Evolutionary conservation across 305 asterid species (phyloP).

Genomic region (Salvia sclarea): DNA sequence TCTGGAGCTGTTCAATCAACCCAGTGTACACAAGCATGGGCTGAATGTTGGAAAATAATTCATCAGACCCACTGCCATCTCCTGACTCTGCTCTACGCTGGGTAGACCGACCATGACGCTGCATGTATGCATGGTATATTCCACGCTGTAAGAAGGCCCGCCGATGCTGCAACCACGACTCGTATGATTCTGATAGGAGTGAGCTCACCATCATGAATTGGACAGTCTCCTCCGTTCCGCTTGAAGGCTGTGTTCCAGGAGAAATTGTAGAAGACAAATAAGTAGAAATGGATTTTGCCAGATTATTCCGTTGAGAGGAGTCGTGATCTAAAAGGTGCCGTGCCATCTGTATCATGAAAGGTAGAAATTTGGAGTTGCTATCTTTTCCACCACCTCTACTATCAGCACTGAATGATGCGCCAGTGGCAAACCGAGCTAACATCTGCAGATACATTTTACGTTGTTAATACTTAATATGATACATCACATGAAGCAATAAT

Average conservation of each 20-base stretch:
- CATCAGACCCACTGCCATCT: conserved; percentile 49
- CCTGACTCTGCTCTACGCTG: conserved; percentile 37
- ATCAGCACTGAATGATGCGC: conserved; percentile 87
- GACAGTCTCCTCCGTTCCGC: conserved; percentile 89
- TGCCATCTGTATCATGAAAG: conserved; percentile 97
- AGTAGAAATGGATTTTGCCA: conserved; percentile 63
- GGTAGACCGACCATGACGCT: conserved; percentile 66
- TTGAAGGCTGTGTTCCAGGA: conserved; percentile 62
- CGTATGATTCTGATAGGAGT: conserved; percentile 85
- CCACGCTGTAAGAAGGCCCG: conserved; percentile 84
- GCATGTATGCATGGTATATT: conserved; percentile 88
- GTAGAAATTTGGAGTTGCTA: conserved; percentile 84
- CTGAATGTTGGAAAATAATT: conserved; percentile 63
- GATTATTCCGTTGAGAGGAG: conserved; percentile 65
- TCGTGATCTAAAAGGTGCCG: conserved; percentile 85
- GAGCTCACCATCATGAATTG: conserved; percentile 99
- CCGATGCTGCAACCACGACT: conserved; percentile 92
- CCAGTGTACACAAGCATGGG: conserved; percentile 97
- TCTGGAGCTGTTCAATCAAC: conserved; percentile 92
- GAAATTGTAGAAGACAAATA: conserved; percentile 62
- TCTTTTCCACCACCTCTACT: conserved; percentile 98
- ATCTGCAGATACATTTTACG: conserved; percentile 53
- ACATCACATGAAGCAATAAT: not conserved
- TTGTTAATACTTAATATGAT: not conserved
- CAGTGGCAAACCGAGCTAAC: conserved; percentile 99